Percentiles rank a stretch among this genome's conserved stretches.
Conservation (phyloP, 306 rosid genomes). For the Casuarina glauca region DNA sequence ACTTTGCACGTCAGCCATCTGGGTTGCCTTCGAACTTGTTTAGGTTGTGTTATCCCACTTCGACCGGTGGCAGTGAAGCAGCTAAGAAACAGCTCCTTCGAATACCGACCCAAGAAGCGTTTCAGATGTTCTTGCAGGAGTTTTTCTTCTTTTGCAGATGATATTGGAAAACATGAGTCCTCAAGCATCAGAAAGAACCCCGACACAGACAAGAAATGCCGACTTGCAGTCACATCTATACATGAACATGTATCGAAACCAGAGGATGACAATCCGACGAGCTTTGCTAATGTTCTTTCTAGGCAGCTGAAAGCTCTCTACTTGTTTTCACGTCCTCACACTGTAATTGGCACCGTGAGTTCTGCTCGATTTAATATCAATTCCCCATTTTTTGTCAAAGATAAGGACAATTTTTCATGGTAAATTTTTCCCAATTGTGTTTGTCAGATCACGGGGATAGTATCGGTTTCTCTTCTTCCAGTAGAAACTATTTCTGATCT, state of each 20-base stretch:
- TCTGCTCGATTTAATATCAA: neutral
- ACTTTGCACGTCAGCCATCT: neutral
- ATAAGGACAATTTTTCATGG: neutral
- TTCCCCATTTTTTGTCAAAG: neutral
- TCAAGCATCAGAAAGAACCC: neutral
- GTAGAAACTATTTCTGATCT: slow-evolving; percentile 18
- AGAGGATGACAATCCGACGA: neutral
- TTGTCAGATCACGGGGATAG: slow-evolving; percentile 22
- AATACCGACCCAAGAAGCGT: neutral
- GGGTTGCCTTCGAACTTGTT: neutral
- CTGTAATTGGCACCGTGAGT: slow-evolving; percentile 31
- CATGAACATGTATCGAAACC: neutral
- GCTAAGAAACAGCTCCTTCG: neutral
- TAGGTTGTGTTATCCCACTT: slow-evolving; percentile 12
- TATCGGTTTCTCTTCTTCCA: slow-evolving; percentile 30
- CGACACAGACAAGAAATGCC: neutral
- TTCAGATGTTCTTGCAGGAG: neutral
- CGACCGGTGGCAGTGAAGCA: slow-evolving; percentile 4
- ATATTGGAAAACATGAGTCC: neutral
- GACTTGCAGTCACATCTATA: neutral
- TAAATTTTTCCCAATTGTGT: neutral
- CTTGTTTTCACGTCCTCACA: slow-evolving; percentile 32
- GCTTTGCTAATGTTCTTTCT: neutral
- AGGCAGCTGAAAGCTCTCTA: slow-evolving; percentile 23
- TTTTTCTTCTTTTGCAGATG: neutral